Evolutionary conservation across 1,284 basidiomycete genomes (phyloP), one percentile per base, ranked within the genome.

Genomic region (Tilletiopsis washingtonensis): DNA sequence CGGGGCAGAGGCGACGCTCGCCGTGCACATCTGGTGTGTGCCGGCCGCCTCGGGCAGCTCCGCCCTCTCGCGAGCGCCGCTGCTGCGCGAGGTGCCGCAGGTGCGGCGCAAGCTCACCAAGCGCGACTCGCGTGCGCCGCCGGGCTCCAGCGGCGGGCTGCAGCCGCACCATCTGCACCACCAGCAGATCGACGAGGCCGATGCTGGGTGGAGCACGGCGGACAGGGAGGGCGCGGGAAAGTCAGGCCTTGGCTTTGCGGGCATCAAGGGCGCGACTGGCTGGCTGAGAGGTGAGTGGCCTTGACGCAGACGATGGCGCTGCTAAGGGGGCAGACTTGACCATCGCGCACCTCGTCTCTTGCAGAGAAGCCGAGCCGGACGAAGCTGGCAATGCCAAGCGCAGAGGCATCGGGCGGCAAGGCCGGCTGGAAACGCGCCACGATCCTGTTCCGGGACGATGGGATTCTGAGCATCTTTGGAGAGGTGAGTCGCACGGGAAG

Each of bases 391-490:
- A 36, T 17, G 40, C 19, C 26, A 23, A 43, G 20, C 11, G 14
- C 32, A 34, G 27, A 27, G 45, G 42, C 23, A 20, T 17, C 25
- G 17, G 39, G 39, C 15, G 17, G 20, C n/a, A n/a, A 29, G 41
- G 37, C 34, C 12, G 19, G 21, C n/a, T 68, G 61, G 64, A 61
- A 57, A 32, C 45, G 58, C 1, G 64, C 50, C 19, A 54, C 51
- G 19, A 45, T 58, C n/a, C 43, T 57, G 1, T 59, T 65, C 32
- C 53, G 64, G 15, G 64, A 67, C n/a, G 55, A 56, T 26, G 62
- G 60, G 39, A 47, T 49, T 29, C 41, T 68, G 17, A 49, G 53
- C 34, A 54, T 67, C 45, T 61, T 53, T 40, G 53, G 50, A 19
- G 66, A 67, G 24, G 32, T 34, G 32, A 34, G 32, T 34, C n/a